Conservation (phyloP, 495 filamentous ascomycete genomes). For the Tuber borchii region DNA sequence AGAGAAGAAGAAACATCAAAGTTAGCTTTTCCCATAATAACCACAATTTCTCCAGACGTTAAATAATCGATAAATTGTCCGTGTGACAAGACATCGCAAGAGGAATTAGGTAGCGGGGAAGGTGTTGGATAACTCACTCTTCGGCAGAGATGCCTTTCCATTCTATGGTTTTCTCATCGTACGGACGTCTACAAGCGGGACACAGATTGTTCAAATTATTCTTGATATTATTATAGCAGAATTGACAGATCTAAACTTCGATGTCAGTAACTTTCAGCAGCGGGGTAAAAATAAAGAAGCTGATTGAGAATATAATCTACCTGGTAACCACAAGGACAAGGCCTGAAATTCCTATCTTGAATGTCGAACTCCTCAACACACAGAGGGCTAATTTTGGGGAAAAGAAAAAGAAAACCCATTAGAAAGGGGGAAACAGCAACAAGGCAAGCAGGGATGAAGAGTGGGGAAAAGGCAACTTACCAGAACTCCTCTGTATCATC, state of each 20-base stretch:
- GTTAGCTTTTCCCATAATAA: constrained; percentile 25
- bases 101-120: background rate
- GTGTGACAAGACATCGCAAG: constrained; percentile 10
- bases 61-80: constrained; percentile 28
- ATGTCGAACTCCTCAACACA: constrained; percentile 99
- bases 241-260: constrained; percentile 79
- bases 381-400: constrained; percentile 58
- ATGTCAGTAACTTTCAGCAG: constrained; percentile 10
- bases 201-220: constrained; percentile 91
- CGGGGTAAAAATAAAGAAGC: background rate
- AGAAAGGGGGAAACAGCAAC: constrained; percentile 14
- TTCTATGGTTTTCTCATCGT: constrained; percentile 93
- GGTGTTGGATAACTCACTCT: constrained; percentile 58
- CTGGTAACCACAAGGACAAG: constrained; percentile 97
- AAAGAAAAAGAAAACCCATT: background rate
- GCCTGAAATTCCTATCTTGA: constrained; percentile 91
- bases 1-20: background rate
- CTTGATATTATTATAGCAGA: constrained; percentile 98
- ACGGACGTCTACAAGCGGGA: constrained; percentile 88
- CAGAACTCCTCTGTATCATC: constrained; percentile 94
- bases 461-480: constrained; percentile 48
- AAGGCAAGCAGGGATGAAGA: constrained; percentile 28
- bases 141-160: constrained; percentile 89
- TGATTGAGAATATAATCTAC: constrained; percentile 48
- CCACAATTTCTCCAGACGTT: constrained; percentile 41